Percentiles rank a stretch among this genome's conserved stretches.
Evolutionary conservation across 2,329 filamentous ascomycete species (phyloP).

Genomic region (Cadophora sp.): DNA sequence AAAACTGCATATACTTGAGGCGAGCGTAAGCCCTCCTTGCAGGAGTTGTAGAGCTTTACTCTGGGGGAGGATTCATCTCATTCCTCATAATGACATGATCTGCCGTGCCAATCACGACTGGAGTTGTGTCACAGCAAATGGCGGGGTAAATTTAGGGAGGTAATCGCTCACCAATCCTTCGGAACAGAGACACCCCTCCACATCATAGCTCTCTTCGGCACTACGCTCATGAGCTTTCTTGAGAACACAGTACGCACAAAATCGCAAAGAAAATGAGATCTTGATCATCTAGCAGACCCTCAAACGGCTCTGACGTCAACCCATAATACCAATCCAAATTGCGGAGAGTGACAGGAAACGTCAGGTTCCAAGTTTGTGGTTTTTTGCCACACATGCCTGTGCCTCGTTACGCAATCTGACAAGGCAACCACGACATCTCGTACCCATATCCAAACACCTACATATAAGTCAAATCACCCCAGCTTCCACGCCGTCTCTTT

Average conservation of each 20-base stretch:
- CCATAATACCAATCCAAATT: background rate
- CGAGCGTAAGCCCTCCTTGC: too few species aligned
- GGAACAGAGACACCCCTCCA: too few species aligned
- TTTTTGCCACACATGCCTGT: background rate
- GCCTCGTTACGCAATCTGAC: constrained; percentile 10
- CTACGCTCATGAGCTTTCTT: too few species aligned
- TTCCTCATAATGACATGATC: background rate
- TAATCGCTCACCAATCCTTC: background rate
- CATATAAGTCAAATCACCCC: background rate
- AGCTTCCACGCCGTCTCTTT: background rate
- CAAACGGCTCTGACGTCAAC: background rate
- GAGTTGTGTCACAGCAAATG: background rate
- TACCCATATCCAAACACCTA: background rate
- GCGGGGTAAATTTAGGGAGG: background rate
- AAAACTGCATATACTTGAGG: too few species aligned
- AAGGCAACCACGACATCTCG: constrained; percentile 9
- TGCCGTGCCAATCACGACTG: background rate
- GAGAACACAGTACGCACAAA: background rate
- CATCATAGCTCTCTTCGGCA: background rate
- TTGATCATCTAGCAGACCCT: background rate
- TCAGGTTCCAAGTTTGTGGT: constrained; percentile 2
- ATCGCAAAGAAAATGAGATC: background rate
- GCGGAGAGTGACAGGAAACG: background rate
- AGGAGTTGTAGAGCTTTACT: too few species aligned
- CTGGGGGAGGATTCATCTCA: background rate